phyloP scores from a whole-genome alignment of 2,329 filamentous ascomycete genomes.

The Immersiporthe knoxdaviesiana region DNA sequence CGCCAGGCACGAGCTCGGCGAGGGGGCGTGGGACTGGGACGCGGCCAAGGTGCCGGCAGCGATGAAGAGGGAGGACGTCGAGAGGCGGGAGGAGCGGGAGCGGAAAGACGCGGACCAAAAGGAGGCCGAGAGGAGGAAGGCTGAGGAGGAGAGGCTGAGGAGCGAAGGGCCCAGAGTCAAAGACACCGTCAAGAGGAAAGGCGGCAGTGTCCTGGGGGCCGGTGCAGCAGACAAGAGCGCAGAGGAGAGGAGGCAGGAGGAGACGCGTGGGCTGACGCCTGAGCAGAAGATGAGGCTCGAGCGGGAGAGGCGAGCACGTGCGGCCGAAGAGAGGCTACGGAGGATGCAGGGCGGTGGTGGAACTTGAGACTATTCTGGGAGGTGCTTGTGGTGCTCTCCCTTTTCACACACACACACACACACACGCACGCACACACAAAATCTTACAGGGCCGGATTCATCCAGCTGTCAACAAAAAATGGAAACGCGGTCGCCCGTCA shows the following conservation, averaged over 20 bases:
- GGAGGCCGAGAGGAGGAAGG: slow-evolving; percentile 70
- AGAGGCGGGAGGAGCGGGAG: slow-evolving; percentile 70
- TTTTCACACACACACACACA: too few species aligned
- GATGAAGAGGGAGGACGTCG: slow-evolving; percentile 72
- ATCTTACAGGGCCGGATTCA: background rate
- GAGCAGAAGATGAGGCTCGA: slow-evolving; percentile 86
- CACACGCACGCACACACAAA: background rate
- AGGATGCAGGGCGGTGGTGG: slow-evolving; percentile 58
- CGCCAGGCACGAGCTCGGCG: slow-evolving; percentile 80
- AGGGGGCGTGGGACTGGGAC: slow-evolving; percentile 78
- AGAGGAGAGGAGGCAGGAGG: slow-evolving; percentile 81
- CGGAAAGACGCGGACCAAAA: slow-evolving; percentile 68
- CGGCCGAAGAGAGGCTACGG: slow-evolving; percentile 85
- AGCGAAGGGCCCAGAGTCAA: slow-evolving; percentile 64
- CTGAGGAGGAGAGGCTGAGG: slow-evolving; percentile 73
- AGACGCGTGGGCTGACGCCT: slow-evolving; percentile 80
- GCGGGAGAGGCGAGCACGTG: slow-evolving; percentile 84
- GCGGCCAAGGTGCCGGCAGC: slow-evolving; percentile 71
- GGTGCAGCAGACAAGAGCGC: slow-evolving; percentile 70
- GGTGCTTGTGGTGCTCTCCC: background rate
- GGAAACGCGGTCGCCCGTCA: slow-evolving; percentile 1
- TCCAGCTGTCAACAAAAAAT: slow-evolving; percentile 4
- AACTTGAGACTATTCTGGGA: slow-evolving; percentile 23
- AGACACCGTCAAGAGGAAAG: slow-evolving; percentile 47
- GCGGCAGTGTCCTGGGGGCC: slow-evolving; percentile 58